Evolutionary conservation across 1,284 basidiomycete genomes (phyloP).

Genomic region (Fomitopsis palustris): DNA sequence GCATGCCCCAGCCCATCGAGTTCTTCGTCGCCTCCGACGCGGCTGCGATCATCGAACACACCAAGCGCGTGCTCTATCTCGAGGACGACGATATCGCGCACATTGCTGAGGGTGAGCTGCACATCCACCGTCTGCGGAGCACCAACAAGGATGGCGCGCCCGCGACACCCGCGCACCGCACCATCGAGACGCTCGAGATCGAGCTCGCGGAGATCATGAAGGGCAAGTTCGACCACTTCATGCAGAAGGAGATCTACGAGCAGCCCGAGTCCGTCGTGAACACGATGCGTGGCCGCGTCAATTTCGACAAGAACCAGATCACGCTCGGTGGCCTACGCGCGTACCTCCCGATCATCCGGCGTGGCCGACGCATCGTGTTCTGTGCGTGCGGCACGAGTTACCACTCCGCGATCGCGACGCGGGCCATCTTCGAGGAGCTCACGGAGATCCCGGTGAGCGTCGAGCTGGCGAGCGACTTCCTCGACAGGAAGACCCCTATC

Average conservation of each 20-base stretch:
- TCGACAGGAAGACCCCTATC: constrained; percentile 98
- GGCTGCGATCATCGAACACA: constrained; percentile 96
- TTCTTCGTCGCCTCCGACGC: constrained; percentile 99
- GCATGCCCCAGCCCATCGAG: constrained; percentile 98
- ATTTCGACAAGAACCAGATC: constrained; percentile 92
- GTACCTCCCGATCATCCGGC: constrained; percentile 94
- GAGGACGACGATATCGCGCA: constrained; percentile 99
- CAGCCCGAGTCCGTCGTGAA: constrained; percentile 99
- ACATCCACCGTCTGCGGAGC: constrained; percentile 93
- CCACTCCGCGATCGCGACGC: constrained; percentile 97
- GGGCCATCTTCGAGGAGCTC: constrained; percentile 97
- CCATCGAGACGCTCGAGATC: constrained; percentile 98
- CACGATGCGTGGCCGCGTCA: constrained; percentile 99
- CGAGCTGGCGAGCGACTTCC: constrained; percentile 97
- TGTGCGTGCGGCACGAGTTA: constrained; percentile 98
- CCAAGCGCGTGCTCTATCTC: constrained; percentile 97
- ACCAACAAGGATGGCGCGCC: constrained; percentile 65
- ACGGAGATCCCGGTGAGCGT: constrained; percentile 98
- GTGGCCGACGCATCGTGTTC: constrained; percentile 94
- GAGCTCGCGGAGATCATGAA: constrained; percentile 99
- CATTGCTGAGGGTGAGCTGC: constrained; percentile 94
- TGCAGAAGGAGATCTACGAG: constrained; percentile 99
- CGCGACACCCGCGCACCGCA: constrained; percentile 79
- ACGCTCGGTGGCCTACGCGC: constrained; percentile 95
- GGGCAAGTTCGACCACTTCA: constrained; percentile 99